Evolutionary conservation across 1,284 basidiomycete species (phyloP).

Genomic region (Cutaneotrichosporon daszewskae): DNA sequence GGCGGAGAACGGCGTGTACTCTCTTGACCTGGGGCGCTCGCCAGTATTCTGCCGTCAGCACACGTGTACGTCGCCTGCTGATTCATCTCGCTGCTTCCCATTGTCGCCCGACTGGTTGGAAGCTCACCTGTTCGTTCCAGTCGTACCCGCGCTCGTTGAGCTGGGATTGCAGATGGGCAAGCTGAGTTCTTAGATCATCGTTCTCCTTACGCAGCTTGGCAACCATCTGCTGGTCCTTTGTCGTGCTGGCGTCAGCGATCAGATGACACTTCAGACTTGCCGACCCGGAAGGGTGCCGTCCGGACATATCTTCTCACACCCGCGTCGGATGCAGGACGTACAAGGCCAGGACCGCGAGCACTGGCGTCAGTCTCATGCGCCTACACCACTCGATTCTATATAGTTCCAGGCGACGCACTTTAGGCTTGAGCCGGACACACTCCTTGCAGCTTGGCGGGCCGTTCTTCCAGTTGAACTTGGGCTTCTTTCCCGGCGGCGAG

Average conservation of each 20-base stretch:
- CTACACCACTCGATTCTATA: too few species aligned
- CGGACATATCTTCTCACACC: constrained; percentile 21
- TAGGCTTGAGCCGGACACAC: constrained; percentile 22
- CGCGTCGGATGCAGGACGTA: constrained; percentile 19
- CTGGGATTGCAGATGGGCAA: constrained; percentile 3
- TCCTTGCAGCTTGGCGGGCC: constrained; percentile 21
- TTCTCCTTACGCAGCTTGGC: constrained; percentile 16
- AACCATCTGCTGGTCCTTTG: constrained; percentile 16
- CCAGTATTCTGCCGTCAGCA: background rate
- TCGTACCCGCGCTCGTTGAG: background rate
- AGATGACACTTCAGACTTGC: constrained; percentile 6
- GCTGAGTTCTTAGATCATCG: constrained; percentile 8
- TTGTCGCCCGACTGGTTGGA: background rate
- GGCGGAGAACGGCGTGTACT: constrained; percentile 15
- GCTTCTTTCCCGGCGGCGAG: background rate
- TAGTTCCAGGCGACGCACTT: constrained; percentile 12
- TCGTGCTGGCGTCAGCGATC: constrained; percentile 9
- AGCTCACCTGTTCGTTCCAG: background rate
- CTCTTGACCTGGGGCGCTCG: background rate
- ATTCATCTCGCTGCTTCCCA: background rate
- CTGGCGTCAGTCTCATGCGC: constrained; percentile 3
- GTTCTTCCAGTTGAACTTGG: constrained; percentile 21
- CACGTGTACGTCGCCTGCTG: background rate
- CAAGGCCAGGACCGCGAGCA: constrained; percentile 25
- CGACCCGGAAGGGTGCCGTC: constrained; percentile 15